These are phyloP conservation scores for Cercophora newfieldiana DNA, from an alignment of 495 filamentous ascomycete species.

Conservation along the genomic window DNA sequence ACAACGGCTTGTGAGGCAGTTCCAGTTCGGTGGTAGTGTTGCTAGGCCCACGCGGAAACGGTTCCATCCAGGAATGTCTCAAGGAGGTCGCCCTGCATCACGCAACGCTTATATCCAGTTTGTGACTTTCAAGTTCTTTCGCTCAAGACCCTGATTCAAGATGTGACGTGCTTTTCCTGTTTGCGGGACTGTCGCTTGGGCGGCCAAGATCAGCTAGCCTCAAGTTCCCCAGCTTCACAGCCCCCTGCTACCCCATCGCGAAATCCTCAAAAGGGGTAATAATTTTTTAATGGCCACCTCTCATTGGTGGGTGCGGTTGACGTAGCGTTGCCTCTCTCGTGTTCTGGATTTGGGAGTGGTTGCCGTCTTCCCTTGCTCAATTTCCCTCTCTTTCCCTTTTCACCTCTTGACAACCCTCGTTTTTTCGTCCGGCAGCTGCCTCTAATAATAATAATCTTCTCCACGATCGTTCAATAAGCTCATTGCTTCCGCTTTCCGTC, in stretches of 20 bases:
- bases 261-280: slow-evolving; percentile 7
- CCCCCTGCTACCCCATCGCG: slow-evolving; percentile 10
- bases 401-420: slow-evolving; percentile 3
- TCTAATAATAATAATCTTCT: slow-evolving; percentile 10
- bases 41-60: not conserved
- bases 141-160: not conserved
- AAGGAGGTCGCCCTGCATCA: not conserved
- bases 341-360: slow-evolving; percentile 2
- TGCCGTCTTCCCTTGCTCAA: not conserved
- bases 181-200: not conserved
- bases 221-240: slow-evolving; percentile 4
- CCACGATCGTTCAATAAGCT: slow-evolving; percentile 1
- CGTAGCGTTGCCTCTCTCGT: slow-evolving; percentile 9
- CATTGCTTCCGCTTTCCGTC: not conserved
- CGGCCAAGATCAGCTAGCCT: not conserved
- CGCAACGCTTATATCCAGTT: not conserved
- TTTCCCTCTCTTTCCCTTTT: not conserved
- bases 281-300: slow-evolving; percentile 1
- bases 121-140: not conserved
- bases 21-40: not conserved
- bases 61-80: not conserved
- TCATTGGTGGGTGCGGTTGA: slow-evolving; percentile 8
- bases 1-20: not conserved
- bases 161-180: slow-evolving; percentile 2
- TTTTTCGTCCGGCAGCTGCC: not conserved